Evolutionary conservation across 768 basidiomycete genomes (phyloP), one percentile per base, ranked within the genome.

Genomic region (Omphalotus guepiniiformis): DNA sequence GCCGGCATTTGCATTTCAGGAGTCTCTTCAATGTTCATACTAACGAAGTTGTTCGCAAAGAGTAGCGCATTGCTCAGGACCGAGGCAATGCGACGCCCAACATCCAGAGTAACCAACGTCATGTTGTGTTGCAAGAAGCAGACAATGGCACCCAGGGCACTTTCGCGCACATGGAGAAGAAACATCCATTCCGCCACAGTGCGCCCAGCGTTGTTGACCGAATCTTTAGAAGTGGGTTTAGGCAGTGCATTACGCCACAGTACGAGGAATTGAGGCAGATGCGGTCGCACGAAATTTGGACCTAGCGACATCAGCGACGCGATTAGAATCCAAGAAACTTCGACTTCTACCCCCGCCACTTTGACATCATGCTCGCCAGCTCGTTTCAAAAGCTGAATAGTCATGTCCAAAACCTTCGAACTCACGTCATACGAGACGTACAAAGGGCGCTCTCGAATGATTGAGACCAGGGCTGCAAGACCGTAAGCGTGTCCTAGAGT

Each of bases 201-300:
- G 25, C 93, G 73, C 15, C 81, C 81, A 4, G 75, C 74, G 13
- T 73, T 76, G 12, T 68, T 68, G 0, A 72, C 66, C 0, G 81
- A 71, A 57, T 98, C 95, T 63, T 96, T 96, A 57, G 77, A 86
- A 0, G 91, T 93, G 1, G 92, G 86, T 64, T 98, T 99, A 1
- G 96, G 93, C 0, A 99, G 74, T 1, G 95, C 93, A 56, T 99
- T 99, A 26, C 96, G 76, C 96, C 96, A 99, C 3, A 99, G 78
- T 0, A 98, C 92, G 32, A 98, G 77, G 15, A 98, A 73, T 56
- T 97, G 95, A 0, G 94, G 88, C 2, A 98, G 78, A 62, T 99
- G 93, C 0, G 92, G 80, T 15, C 91, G 83, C 43, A 97, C 93
- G 54, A 98, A 96, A 56, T 92, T 88, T 3, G 89, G 91, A 0